Base-by-base conservation (phyloP, 352 stramenopile species). In the Globisporangium rhizosaccharum region DNA sequence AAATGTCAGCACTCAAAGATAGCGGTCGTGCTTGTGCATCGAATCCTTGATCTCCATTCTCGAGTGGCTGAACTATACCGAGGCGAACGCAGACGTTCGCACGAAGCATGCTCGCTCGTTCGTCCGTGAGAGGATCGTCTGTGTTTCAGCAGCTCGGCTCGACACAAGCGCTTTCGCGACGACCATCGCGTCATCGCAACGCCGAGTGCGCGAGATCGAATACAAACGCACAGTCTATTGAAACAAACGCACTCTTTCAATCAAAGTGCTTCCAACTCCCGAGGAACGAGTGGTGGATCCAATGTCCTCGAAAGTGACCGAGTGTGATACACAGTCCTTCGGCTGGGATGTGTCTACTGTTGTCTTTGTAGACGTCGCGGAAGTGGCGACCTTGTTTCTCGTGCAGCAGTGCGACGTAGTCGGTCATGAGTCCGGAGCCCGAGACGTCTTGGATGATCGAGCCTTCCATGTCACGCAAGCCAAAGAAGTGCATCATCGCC, bases 361-460 rank as follows among this genome's bases (percentile, higher is more conserved):
- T 15, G 44, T 65, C 23, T 2, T n/a, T 3, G 28, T 46, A 65
- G 9, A 53, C 33, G 6, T 47, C 41, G 9, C 25, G 56, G 30
- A 52, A 68, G 41, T 36, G 37, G 2, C 60, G 39, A 0, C 52
- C 56, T 28, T 61, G 15, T 10, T 61, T n/a, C 15, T 60, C 62
- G 33, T 65, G 48, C 9, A 68, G 30, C 26, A 68, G 46, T 9
- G 62, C 62, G 5, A 68, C 51, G 30, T 68, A 68, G 47, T 68
- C 62, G 10, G 57, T 56, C 39, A 68, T 57, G 42, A 65, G 44
- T 8, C 62, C 57, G 0, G 57, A 68, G 51, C 61, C 61, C 1
- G 61, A 53, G 28, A 63, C 42, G 20, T 67, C 61, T 20, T 67
- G 61, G 42, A 67, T 45, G 18, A 59, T 4, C 5, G 20, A 5